Conservation (phyloP, 2,329 filamentous ascomycete genomes). For the Trichoderma gracile region DNA sequence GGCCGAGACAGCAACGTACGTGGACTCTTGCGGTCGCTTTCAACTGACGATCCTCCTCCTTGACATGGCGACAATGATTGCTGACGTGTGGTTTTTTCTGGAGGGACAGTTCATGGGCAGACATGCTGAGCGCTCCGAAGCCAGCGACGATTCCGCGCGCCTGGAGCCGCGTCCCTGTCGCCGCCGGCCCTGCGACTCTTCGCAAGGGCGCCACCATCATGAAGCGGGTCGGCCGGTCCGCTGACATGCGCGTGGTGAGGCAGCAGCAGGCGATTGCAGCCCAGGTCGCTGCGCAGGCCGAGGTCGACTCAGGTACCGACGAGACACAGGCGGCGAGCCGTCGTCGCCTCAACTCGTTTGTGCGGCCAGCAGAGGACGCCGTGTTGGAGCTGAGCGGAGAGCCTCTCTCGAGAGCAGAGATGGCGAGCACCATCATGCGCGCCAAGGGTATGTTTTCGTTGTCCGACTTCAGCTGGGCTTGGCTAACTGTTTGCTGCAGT, state of each 20-base stretch:
- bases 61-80: neutral
- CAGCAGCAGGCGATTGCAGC: neutral
- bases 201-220: conserved; percentile 35
- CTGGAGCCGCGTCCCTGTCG: conserved; percentile 37
- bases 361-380: conserved; percentile 7
- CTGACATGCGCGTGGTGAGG: neutral
- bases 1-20: conserved; percentile 8
- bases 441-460: conserved; percentile 36
- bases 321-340: conserved; percentile 14
- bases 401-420: conserved; percentile 27
- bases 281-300: neutral
- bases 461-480: neutral
- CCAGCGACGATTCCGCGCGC: conserved; percentile 33
- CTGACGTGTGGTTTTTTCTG: conserved; percentile 7
- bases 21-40: neutral
- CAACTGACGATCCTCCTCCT: neutral
- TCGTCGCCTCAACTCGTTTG: conserved; percentile 25
- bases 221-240: conserved; percentile 36
- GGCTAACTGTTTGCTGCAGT: conserved; percentile 30
- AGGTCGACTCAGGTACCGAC: neutral
- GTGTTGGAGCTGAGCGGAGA: conserved; percentile 13
- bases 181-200: conserved; percentile 31
- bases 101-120: conserved; percentile 31
- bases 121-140: conserved; percentile 29
- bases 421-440: conserved; percentile 28